Evolutionary conservation across 768 basidiomycete genomes (phyloP), one percentile per base, ranked within the genome.

Genomic region (Hemileccinum impolitum): DNA sequence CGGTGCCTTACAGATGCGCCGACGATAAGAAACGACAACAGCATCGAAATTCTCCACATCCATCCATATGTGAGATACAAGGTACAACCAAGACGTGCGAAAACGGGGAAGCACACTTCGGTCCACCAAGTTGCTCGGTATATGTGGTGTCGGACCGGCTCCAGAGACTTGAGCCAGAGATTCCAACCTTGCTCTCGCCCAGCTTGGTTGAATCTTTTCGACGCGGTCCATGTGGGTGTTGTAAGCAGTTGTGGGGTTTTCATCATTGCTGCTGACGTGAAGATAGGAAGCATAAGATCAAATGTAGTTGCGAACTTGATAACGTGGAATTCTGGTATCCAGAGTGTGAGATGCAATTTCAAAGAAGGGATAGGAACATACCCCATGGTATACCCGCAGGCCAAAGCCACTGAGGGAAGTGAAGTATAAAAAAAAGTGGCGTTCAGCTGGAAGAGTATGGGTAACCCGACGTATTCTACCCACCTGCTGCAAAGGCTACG

Each of bases 181-280:
- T 50, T 66, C 72, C 71, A 72, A 8, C 71, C 72, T 12, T 57
- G 58, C 30, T 71, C 63, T 25, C 61, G 46, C 0, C 68, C 68
- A 21, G 53, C 34, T 12, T 45, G 56, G 47, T 69, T 58, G n/a
- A 58, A 43, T 0, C 48, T 78, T 79, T 49, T 76, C 69, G 26
- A 73, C 62, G 12, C 59, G 61, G 47, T 79, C 76, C 7, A 80
- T 75, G 10, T 77, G 73, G 0, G 77, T 79, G 58, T 75, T 74
- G 60, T 73, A 78, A 3, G 70, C 68, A 2, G 70, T 50, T 19
- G 68, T 58, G 0, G 66, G 63, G 45, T 70, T 75, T 8, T 62
- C 59, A 43, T 77, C 76, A 45, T 78, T 70, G 50, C 63, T 68
- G 56, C 75, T 75, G 18, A 76, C 50, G 15, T 70, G 67, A 28